Evolutionary conservation across 306 rosid species (phyloP).

Genomic region (Elaeagnus macrophylla): DNA sequence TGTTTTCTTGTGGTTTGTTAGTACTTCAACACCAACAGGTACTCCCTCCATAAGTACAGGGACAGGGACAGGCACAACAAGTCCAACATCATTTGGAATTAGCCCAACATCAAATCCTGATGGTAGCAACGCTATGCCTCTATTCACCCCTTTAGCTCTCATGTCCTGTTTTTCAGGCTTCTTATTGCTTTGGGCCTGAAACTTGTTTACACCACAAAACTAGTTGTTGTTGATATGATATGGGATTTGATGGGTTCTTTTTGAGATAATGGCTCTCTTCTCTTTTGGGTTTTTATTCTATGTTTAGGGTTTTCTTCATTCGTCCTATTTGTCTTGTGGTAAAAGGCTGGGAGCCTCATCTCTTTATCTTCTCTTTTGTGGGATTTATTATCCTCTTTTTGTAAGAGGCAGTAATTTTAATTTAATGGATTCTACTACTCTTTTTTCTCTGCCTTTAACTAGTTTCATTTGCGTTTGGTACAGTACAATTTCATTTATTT

Average conservation of each 20-base stretch:
- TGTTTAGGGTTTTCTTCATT: slow-evolving; percentile 35
- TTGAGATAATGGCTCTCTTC: slow-evolving; percentile 24
- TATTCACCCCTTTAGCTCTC: slow-evolving; percentile 12
- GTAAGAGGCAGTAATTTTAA: slow-evolving; percentile 39
- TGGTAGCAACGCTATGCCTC: slow-evolving; percentile 16
- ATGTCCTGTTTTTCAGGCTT: slow-evolving; percentile 23
- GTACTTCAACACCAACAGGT: slow-evolving; percentile 25
- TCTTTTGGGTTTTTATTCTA: slow-evolving; percentile 13
- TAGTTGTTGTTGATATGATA: too few species aligned
- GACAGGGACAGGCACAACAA: slow-evolving; percentile 19
- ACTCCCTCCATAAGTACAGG: slow-evolving; percentile 17
- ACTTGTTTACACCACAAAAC: slow-evolving; percentile 26
- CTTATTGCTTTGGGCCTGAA: slow-evolving; percentile 29
- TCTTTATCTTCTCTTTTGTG: too few species aligned
- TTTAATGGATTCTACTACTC: slow-evolving; percentile 29
- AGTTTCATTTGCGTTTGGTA: too few species aligned
- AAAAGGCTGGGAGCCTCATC: too few species aligned
- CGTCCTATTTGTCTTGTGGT: too few species aligned
- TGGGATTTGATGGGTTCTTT: too few species aligned
- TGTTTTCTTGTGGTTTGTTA: too few species aligned
- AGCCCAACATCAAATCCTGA: slow-evolving; percentile 50
- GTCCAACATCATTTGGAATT: slow-evolving; percentile 43
- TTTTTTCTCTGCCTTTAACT: background rate
- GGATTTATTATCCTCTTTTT: too few species aligned
- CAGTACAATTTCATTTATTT: too few species aligned